Evolutionary conservation across 331 rosid species (phyloP).

Genomic region (Ulmus americana): DNA sequence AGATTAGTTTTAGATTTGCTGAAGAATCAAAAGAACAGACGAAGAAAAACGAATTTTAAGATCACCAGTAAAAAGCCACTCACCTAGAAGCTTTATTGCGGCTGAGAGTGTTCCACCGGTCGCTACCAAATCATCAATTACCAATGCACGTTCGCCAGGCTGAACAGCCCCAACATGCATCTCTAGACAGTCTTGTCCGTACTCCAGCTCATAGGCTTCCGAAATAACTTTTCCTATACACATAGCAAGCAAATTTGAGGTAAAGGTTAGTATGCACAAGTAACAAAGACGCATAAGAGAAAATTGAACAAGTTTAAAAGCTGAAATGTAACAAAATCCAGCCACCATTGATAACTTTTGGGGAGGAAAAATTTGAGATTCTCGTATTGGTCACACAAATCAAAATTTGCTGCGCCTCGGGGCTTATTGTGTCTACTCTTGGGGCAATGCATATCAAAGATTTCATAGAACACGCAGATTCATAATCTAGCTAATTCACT

Average conservation of each 20-base stretch:
- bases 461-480: too few species aligned
- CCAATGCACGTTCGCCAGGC: slow-evolving; percentile 75
- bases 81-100: slow-evolving; percentile 82
- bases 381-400: too few species aligned
- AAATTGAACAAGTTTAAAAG: not conserved
- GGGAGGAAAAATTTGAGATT: too few species aligned
- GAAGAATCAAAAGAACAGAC: slow-evolving; percentile 10
- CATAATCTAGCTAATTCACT: too few species aligned
- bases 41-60: not conserved
- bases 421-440: too few species aligned
- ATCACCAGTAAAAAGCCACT: not conserved
- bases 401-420: too few species aligned
- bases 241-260: not conserved
- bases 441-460: too few species aligned
- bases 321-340: too few species aligned
- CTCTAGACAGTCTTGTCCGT: slow-evolving; percentile 83
- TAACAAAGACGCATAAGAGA: not conserved
- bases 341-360: too few species aligned
- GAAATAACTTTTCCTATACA: slow-evolving; percentile 67
- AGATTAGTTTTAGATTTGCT: slow-evolving; percentile 6
- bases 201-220: slow-evolving; percentile 76
- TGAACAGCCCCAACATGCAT: slow-evolving; percentile 81
- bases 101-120: slow-evolving; percentile 96
- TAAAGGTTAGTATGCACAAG: not conserved
- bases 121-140: slow-evolving; percentile 86